Conservation (phyloP, 1,284 basidiomycete species). For the Microbotryum intermedium region DNA sequence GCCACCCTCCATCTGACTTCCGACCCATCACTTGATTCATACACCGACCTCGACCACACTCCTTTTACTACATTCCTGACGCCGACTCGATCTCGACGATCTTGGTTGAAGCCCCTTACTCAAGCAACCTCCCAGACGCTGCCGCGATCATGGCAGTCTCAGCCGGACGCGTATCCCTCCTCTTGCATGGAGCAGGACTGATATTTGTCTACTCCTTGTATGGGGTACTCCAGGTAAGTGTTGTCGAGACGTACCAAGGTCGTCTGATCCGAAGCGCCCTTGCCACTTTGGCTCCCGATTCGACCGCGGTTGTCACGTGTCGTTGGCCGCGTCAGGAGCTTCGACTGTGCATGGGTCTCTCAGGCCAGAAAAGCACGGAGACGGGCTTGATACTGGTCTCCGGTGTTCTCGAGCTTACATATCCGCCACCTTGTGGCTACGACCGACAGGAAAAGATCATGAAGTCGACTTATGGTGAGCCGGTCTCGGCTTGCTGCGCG, state of each 20-base stretch:
- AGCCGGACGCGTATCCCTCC: not conserved
- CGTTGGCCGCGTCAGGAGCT: not conserved
- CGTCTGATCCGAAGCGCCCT: not conserved
- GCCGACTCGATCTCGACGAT: no score
- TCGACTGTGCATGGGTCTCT: not conserved
- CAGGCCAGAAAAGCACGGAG: not conserved
- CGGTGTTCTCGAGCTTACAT: not conserved
- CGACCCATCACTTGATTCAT: no score
- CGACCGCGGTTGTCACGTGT: not conserved
- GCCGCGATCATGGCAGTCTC: no score
- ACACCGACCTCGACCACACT: no score
- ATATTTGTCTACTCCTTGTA: slow-evolving; percentile 30
- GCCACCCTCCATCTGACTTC: no score
- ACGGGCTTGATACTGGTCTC: not conserved
- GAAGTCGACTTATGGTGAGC: slow-evolving; percentile 30
- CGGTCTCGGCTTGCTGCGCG: not conserved
- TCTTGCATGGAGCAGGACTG: slow-evolving; percentile 24
- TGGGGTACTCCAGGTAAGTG: slow-evolving; percentile 16
- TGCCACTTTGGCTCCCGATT: no score
- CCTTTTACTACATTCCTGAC: no score
- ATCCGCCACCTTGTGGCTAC: not conserved
- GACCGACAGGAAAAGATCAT: slow-evolving; percentile 32
- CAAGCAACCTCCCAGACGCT: no score
- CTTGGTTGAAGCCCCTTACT: no score
- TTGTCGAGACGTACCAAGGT: not conserved